Base-by-base conservation (phyloP, 2,329 filamentous ascomycete species). In the Diaporthe eres region DNA sequence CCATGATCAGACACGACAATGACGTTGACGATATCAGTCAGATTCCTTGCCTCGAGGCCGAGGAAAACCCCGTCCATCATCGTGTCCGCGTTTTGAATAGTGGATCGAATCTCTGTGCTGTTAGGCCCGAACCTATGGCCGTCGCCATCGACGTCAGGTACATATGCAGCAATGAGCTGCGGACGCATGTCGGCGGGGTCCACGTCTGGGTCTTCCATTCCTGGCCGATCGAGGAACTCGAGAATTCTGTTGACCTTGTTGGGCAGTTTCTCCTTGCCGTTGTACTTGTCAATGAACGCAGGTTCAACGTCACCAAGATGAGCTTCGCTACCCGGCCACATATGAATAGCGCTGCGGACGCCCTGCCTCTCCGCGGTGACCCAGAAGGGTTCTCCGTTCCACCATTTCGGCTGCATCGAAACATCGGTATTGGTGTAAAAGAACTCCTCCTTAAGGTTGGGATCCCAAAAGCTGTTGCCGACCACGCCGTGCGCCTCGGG, bases 261-360 rank as follows among this genome's bases (percentile, higher is more conserved):
- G 0, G 90, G 83, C 2, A 99, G 88, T 44, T 87, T 82, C 85
- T 98, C 96, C 0, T 93, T 90, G 12, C 91, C 92, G 79, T 98
- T 96, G 85, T 91, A 99, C 80, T 92, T 93, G 85, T 98, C 97
- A 67, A 98, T 83, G 80, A 95, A 95, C 13, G 91, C 92, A 3
- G 96, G 95, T 77, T 96, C 92, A 25, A 92, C 87, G n/a, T 89
- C 87, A 25, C 57, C 88, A 77, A 98, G 94, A 82, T 95, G 93
- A 8, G 96, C 96, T 85, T 99, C 97, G 58, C 94, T 97, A 2
- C 97, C 97, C 1, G 97, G 97, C 97, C 97, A 99, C 97, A 99
- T 99, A 83, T 99, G 97, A 37, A 99, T 92, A 0, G 95, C 97
- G 42, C 93, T 92, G 74, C 91, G 90, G 44, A 97, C 88, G 8